Evolutionary conservation across 805 yeast species (phyloP).

Genomic region (Candida namnaoensis): DNA sequence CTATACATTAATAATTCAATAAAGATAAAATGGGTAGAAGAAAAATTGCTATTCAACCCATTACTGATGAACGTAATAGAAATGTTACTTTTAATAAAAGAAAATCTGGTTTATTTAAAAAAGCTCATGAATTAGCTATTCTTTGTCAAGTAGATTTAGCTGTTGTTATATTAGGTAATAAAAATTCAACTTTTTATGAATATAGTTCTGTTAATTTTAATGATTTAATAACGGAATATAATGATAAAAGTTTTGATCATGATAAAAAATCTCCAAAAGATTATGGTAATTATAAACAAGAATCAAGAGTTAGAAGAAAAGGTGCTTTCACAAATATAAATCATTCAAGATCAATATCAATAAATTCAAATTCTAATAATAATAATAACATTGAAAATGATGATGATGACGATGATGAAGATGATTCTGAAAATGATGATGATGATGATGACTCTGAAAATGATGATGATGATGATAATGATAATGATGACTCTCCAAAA

Average conservation of each 20-base stretch:
- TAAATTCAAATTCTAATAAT: slow-evolving; percentile 6
- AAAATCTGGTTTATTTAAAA: slow-evolving; percentile 85
- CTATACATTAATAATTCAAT: too few species aligned
- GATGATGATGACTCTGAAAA: slow-evolving; percentile 1
- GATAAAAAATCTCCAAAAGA: slow-evolving; percentile 60
- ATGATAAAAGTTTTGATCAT: slow-evolving; percentile 26
- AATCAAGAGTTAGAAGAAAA: slow-evolving; percentile 14
- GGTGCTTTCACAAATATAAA: neutral
- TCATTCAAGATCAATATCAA: slow-evolving; percentile 8
- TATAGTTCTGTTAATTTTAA: slow-evolving; percentile 65
- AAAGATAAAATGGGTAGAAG: slow-evolving; percentile 99
- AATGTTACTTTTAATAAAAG: slow-evolving; percentile 87
- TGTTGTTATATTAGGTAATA: slow-evolving; percentile 77
- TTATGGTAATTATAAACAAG: slow-evolving; percentile 50
- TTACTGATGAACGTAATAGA: slow-evolving; percentile 80
- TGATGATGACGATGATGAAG: slow-evolving; percentile 11
- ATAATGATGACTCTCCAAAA: slow-evolving; percentile 1
- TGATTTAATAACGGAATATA: slow-evolving; percentile 34
- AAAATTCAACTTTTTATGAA: slow-evolving; percentile 71
- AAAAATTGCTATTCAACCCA: slow-evolving; percentile 88
- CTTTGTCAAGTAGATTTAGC: slow-evolving; percentile 91
- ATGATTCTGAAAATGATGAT: slow-evolving; percentile 9
- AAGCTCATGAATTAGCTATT: slow-evolving; percentile 57
- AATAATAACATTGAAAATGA: slow-evolving; percentile 8
- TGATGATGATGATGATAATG: slow-evolving; percentile 5